A percentile compares a stretch with the other conserved stretches of the same genome.
Conservation (phyloP, 768 basidiomycete species). For the Calvatia gigantea region DNA sequence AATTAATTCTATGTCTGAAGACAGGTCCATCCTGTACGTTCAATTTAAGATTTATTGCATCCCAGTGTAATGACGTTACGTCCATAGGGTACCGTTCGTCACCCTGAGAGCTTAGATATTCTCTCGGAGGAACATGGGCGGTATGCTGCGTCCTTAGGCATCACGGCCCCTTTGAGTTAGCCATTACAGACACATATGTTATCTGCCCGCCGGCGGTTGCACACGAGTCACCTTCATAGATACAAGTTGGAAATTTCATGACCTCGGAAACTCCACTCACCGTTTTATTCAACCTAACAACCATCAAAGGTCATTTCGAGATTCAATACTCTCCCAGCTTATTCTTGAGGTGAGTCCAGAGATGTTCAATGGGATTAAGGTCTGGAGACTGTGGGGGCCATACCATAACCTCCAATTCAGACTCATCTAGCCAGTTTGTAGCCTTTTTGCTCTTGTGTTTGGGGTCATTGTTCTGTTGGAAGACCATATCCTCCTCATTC, state of each 20-base stretch:
- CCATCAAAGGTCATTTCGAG: conserved; percentile 20
- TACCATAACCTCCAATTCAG: too few relatives aligned
- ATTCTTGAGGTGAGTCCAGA: too few relatives aligned
- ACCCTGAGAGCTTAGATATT: background rate
- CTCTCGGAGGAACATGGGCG: background rate
- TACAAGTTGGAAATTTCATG: conserved; percentile 27
- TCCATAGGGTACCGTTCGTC: background rate
- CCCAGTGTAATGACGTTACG: background rate
- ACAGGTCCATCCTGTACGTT: background rate
- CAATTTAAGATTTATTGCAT: too few relatives aligned
- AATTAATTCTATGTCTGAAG: background rate
- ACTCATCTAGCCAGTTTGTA: too few relatives aligned
- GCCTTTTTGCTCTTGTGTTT: too few relatives aligned
- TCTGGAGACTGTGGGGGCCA: too few relatives aligned
- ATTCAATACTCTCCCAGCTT: conserved; percentile 18
- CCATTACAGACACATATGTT: background rate
- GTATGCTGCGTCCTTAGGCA: background rate
- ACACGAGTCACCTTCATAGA: conserved; percentile 24
- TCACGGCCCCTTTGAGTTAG: background rate
- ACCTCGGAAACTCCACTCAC: conserved; percentile 30
- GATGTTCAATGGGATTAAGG: too few relatives aligned
- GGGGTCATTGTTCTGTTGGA: too few relatives aligned
- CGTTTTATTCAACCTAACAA: conserved; percentile 27
- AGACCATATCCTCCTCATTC: too few relatives aligned
- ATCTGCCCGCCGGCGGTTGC: conserved; percentile 5